Conservation (phyloP, 1,284 basidiomycete species). For the Vanrija pseudolonga region DNA sequence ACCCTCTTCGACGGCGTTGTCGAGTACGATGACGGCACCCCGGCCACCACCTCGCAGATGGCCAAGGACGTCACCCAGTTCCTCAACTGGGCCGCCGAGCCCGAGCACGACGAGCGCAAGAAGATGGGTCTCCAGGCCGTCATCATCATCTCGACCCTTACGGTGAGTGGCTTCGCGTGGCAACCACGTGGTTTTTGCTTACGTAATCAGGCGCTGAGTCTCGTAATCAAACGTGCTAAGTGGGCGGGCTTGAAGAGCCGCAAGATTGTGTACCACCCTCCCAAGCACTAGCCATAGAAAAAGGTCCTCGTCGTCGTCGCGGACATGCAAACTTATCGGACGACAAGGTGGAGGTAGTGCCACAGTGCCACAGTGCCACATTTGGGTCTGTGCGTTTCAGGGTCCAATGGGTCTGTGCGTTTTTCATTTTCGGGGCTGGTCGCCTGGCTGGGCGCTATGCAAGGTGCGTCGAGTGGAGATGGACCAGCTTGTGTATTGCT, state of each 20-base stretch:
- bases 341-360: neutral
- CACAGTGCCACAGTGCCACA: too few species aligned
- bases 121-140: slow-evolving; percentile 84
- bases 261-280: slow-evolving; percentile 64
- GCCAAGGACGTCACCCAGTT: slow-evolving; percentile 98
- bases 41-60: slow-evolving; percentile 98
- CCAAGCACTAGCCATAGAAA: slow-evolving; percentile 17
- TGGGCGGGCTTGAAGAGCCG: slow-evolving; percentile 88
- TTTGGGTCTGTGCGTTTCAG: too few species aligned
- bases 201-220: neutral
- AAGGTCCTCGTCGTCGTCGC: neutral
- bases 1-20: slow-evolving; percentile 92
- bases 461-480: too few species aligned
- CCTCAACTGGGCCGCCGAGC: slow-evolving; percentile 92
- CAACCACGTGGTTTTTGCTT: too few species aligned
- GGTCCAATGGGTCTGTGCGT: too few species aligned
- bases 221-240: slow-evolving; percentile 90
- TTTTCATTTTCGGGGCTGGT: too few species aligned
- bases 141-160: slow-evolving; percentile 80
- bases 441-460: too few species aligned
- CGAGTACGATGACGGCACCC: slow-evolving; percentile 94
- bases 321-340: neutral
- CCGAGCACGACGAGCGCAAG: slow-evolving; percentile 97
- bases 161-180: slow-evolving; percentile 23
- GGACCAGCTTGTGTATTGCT: too few species aligned